These are phyloP conservation scores for Ceratobasidium sp. DNA, from an alignment of 1,284 basidiomycete species.

Conservation along the genomic window DNA sequence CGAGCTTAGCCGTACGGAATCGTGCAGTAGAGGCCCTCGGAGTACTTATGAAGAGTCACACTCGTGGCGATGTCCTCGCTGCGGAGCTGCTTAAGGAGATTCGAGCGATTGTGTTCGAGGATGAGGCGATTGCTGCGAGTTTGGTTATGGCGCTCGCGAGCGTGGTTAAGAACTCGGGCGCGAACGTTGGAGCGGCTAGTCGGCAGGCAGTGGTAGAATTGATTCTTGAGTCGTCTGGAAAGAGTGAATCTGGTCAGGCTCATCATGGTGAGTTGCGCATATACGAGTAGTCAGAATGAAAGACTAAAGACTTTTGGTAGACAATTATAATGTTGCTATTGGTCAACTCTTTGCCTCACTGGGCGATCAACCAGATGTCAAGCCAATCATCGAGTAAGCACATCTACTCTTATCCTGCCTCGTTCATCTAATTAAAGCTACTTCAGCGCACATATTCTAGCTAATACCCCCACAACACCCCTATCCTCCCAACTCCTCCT, in stretches of 20 bases:
- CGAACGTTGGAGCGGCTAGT: constrained; percentile 81
- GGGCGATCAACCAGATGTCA: constrained; percentile 72
- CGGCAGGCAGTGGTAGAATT: constrained; percentile 79
- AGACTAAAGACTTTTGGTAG: constrained; percentile 55
- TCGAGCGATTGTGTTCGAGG: constrained; percentile 60
- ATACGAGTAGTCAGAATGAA: constrained; percentile 27
- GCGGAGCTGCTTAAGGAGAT: constrained; percentile 75
- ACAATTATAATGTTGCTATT: constrained; percentile 76
- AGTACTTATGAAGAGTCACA: constrained; percentile 91
- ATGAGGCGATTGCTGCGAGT: constrained; percentile 80
- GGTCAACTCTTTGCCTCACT: constrained; percentile 76
- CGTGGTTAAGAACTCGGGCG: constrained; percentile 77
- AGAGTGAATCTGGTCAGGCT: constrained; percentile 51
- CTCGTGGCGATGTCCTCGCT: constrained; percentile 85
- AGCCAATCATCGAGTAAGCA: constrained; percentile 73
- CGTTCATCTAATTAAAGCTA: constrained; percentile 37
- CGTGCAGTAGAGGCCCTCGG: constrained; percentile 88
- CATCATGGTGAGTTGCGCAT: constrained; percentile 67
- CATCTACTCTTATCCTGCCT: background rate
- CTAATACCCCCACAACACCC: constrained; percentile 70
- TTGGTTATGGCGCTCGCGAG: constrained; percentile 80
- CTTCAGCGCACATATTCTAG: constrained; percentile 64
- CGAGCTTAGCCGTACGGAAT: constrained; percentile 81
- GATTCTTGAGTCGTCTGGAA: constrained; percentile 81
- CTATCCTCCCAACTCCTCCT: constrained; percentile 65